Percentiles rank a stretch among this genome's conserved stretches.
Evolutionary conservation across 768 basidiomycete species (phyloP).

Genomic region (Panaeolus cyanescens): DNA sequence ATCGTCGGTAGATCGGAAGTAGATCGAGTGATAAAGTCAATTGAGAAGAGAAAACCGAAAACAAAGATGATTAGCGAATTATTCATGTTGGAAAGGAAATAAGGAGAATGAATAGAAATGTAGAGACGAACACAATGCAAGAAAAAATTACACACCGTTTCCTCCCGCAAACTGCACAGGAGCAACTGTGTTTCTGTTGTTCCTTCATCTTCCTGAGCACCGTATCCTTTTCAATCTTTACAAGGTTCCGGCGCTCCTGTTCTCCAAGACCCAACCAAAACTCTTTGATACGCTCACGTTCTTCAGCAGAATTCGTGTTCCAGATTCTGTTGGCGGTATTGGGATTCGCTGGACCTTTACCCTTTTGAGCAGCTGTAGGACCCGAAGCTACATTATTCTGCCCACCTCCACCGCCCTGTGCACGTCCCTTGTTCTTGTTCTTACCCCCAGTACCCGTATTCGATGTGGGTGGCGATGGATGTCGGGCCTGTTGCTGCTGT

Average conservation of each 20-base stretch:
- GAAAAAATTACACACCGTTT: conserved; percentile 63
- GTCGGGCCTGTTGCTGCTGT: conserved; percentile 41
- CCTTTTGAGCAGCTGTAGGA: conserved; percentile 30
- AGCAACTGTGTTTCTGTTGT: conserved; percentile 95
- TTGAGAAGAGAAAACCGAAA: conserved; percentile 16
- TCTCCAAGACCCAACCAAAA: conserved; percentile 97
- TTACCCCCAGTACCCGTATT: conserved; percentile 29
- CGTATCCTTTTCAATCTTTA: conserved; percentile 98
- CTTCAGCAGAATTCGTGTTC: conserved; percentile 90
- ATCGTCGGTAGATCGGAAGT: conserved; percentile 27
- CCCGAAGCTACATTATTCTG: conserved; percentile 37
- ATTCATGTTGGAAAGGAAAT: conserved; percentile 16
- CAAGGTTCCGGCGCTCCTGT: conserved; percentile 86
- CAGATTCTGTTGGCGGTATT: conserved; percentile 78
- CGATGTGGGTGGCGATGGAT: conserved; percentile 50
- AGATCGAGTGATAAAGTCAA: conserved; percentile 29
- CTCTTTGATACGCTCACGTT: conserved; percentile 95
- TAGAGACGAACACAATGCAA: conserved; percentile 20
- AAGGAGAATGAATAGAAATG: conserved; percentile 18
- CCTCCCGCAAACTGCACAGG: conserved; percentile 94
- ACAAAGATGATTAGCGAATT: conserved; percentile 15
- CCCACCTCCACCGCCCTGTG: conserved; percentile 10
- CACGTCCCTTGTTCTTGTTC: conserved; percentile 19
- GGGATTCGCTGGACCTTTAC: conserved; percentile 33
- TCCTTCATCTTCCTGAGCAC: conserved; percentile 99